phyloP scores from a whole-genome alignment of 306 rosid species.

The Cyclanthera cordifolia region DNA sequence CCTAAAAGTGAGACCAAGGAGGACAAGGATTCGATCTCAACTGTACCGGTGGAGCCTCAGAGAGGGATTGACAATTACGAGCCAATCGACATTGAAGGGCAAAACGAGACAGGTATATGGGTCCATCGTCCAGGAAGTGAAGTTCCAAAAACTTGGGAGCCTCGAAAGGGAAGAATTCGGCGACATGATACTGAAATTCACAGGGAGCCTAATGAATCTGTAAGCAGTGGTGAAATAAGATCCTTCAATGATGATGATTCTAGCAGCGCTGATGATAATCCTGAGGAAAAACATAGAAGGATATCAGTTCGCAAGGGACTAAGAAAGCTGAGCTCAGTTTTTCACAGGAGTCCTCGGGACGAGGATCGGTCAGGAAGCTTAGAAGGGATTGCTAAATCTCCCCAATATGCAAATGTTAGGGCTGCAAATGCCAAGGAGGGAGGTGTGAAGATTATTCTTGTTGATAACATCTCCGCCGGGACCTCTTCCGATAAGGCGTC shows the following conservation, averaged over 20 bases:
- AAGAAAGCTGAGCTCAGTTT: conserved; percentile 45
- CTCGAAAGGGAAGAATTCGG: conserved; percentile 67
- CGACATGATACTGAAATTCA: conserved; percentile 51
- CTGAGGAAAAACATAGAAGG: conserved; percentile 33
- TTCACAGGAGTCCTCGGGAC: conserved; percentile 34
- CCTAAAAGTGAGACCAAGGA: conserved; percentile 26
- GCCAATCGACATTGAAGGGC: conserved; percentile 72
- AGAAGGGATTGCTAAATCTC: conserved; percentile 20
- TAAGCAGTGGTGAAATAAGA: conserved; percentile 15
- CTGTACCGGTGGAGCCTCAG: conserved; percentile 31
- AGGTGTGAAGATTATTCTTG: conserved; percentile 48
- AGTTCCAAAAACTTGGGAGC: conserved; percentile 58
- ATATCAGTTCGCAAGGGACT: conserved; percentile 47
- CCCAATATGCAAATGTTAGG: conserved; percentile 42
- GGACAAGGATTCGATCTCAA: conserved; percentile 33
- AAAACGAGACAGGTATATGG: conserved; percentile 77
- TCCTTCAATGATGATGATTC: conserved; percentile 28
- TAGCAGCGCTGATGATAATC: conserved; percentile 45
- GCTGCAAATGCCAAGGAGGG: conserved; percentile 27
- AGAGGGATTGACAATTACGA: conserved; percentile 51
- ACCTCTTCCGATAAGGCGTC: conserved; percentile 25
- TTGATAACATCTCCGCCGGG: conserved; percentile 26
- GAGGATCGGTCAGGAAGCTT: conserved; percentile 23
- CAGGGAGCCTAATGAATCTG: conserved; percentile 31
- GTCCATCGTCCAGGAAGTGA: conserved; percentile 88